phyloP scores from a whole-genome alignment of 2,329 filamentous ascomycete genomes.

The Chrysosporium keratinophilum region DNA sequence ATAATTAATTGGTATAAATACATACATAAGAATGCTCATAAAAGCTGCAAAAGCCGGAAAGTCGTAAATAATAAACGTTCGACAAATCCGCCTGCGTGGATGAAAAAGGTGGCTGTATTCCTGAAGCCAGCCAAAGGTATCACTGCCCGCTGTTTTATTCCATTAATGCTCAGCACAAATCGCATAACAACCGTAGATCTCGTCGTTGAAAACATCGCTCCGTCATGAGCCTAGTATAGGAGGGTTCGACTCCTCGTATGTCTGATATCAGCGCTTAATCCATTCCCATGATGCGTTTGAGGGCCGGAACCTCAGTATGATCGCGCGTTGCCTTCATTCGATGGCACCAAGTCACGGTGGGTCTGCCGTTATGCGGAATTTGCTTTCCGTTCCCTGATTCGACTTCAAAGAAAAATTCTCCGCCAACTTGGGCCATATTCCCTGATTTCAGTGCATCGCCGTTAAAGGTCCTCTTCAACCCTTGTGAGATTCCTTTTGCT shows the following conservation, averaged over 20 bases:
- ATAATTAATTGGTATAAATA: neutral
- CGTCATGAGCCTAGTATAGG: neutral
- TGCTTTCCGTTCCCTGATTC: conserved; percentile 14
- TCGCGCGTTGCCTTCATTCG: conserved; percentile 70
- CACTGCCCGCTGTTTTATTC: neutral
- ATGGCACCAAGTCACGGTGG: conserved; percentile 66
- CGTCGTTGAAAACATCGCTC: neutral
- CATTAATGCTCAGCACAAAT: conserved; percentile 3
- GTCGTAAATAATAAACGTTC: neutral
- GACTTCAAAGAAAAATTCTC: conserved; percentile 64
- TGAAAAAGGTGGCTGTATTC: neutral
- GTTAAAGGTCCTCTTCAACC: conserved; percentile 46
- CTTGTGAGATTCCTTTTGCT: conserved; percentile 46
- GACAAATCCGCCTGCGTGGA: neutral
- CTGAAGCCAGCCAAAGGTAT: neutral
- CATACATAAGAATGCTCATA: neutral
- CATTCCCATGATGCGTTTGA: conserved; percentile 3
- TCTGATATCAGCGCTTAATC: neutral
- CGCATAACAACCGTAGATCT: neutral
- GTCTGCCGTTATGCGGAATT: conserved; percentile 31
- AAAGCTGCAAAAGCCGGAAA: neutral
- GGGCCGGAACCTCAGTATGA: conserved; percentile 41
- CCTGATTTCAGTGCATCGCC: conserved; percentile 55
- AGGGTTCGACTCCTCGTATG: neutral
- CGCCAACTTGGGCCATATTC: conserved; percentile 59